Base-by-base conservation (phyloP, 1,139 yeast genomes). In the Arxiozyma slooffiae region DNA sequence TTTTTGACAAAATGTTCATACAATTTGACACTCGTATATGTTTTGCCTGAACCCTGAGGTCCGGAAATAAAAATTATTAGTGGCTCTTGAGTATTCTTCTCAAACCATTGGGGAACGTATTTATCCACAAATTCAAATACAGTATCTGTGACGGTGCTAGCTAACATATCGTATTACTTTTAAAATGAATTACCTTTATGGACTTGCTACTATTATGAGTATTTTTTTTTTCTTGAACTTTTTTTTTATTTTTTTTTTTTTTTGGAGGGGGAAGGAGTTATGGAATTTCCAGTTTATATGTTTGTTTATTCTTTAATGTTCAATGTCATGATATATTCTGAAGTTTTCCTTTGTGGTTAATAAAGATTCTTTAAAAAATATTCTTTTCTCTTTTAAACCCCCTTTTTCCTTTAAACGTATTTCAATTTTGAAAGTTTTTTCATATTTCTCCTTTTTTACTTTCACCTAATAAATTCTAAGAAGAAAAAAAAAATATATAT, bases 141-240 rank as follows among this genome's bases (percentile, higher is more conserved):
- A 9, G 38, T 41, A 71, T 92, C 98, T 74, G 92, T 92, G 55
- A 97, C 98, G 38, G 97, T 97, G 71, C 90, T 97, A 48, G 97
- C 90, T 52, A 90, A 90, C 54, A 90, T 41, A n/a, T 23, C 11
- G 1, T 24, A 9, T 26, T 41, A 14, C 7, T 18, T 11, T 41
- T 17, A 7, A 11, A n/a, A 18, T 26, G n/a, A 2, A 7, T 9
- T 41, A 2, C n/a, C n/a, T 20, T n/a, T 21, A 11, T 22, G 14
- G 16, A 17, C 30, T 24, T 24, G 21, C 7, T 21, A 17, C 18
- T n/a, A 14, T 20, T 20, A n/a, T n/a, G n/a, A 18, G 20, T 38
- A 16, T 38, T 38, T 30, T 30, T 30, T 30, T 23, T 30, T 30
- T 30, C 6, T 30, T 30, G 36, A n/a, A 11, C 14, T 11, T 30